phyloP scores from a whole-genome alignment of 345 rosid genomes.

The Melastoma malabathricum region DNA sequence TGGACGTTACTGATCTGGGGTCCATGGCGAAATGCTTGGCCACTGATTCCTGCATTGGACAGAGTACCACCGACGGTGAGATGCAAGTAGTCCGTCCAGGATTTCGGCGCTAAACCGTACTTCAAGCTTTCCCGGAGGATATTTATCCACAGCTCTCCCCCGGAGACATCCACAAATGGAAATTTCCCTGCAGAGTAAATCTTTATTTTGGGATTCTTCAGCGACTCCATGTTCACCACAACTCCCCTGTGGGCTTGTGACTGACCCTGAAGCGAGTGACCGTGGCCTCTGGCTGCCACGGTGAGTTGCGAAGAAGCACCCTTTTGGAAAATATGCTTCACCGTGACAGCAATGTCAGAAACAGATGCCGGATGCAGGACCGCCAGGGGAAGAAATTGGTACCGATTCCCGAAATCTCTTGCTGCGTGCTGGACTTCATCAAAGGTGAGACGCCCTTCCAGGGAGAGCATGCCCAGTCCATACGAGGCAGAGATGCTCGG shows the following conservation, averaged over 20 bases:
- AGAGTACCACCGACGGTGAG: slow-evolving; percentile 93
- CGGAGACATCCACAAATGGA: slow-evolving; percentile 68
- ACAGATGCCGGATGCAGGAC: slow-evolving; percentile 72
- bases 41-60: slow-evolving; percentile 91
- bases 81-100: slow-evolving; percentile 92
- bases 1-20: slow-evolving; percentile 95
- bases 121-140: slow-evolving; percentile 55
- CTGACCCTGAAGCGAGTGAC: slow-evolving; percentile 85
- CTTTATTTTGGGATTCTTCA: slow-evolving; percentile 30
- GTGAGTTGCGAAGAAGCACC: slow-evolving; percentile 68
- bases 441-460: slow-evolving; percentile 64
- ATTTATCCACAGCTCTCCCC: slow-evolving; percentile 89
- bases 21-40: slow-evolving; percentile 83
- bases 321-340: slow-evolving; percentile 73
- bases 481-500: slow-evolving; percentile 46
- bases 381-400: slow-evolving; percentile 55
- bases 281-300: slow-evolving; percentile 87
- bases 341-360: slow-evolving; percentile 58
- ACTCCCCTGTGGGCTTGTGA: slow-evolving; percentile 66
- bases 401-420: slow-evolving; percentile 70
- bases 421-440: slow-evolving; percentile 60
- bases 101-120: slow-evolving; percentile 78
- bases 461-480: slow-evolving; percentile 30
- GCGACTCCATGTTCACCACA: slow-evolving; percentile 72
- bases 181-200: slow-evolving; percentile 23